phyloP scores from a whole-genome alignment of 2,329 filamentous ascomycete genomes.

The Phialophora macrospora region DNA sequence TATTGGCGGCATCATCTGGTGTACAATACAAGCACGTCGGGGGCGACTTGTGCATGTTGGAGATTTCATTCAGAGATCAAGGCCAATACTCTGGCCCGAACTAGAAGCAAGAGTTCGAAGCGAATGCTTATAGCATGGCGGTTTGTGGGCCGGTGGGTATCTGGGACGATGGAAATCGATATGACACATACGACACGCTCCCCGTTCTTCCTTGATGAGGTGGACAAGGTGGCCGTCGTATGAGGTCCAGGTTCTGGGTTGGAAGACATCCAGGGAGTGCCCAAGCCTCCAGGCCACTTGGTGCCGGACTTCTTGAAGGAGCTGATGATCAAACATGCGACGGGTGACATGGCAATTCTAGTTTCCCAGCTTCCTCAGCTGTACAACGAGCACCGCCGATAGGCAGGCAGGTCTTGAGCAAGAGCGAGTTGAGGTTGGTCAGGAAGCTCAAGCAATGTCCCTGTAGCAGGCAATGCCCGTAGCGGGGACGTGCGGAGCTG shows the following conservation, averaged over 20 bases:
- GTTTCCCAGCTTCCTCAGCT: neutral
- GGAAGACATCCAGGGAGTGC: neutral
- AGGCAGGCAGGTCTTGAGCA: neutral
- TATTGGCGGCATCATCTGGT: conserved; percentile 15
- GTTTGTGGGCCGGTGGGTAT: neutral
- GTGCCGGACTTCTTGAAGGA: neutral
- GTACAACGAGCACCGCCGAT: neutral
- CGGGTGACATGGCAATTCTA: neutral
- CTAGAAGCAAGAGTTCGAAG: neutral
- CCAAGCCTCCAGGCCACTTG: neutral
- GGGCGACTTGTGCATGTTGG: conserved; percentile 6
- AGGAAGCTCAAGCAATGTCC: too few species aligned
- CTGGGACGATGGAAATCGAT: conserved; percentile 25
- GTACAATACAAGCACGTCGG: neutral
- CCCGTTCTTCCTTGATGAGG: too few species aligned
- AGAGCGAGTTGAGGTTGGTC: neutral
- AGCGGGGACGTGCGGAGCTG: too few species aligned
- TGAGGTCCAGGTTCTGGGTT: conserved; percentile 33
- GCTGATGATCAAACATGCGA: neutral
- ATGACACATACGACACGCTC: too few species aligned
- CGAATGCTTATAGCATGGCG: neutral
- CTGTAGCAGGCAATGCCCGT: too few species aligned
- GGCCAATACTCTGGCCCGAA: conserved; percentile 1
- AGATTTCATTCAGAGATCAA: conserved; percentile 1
- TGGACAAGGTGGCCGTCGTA: conserved; percentile 25